Conservation (phyloP, 306 rosid genomes). For the Acacia acuminata region DNA sequence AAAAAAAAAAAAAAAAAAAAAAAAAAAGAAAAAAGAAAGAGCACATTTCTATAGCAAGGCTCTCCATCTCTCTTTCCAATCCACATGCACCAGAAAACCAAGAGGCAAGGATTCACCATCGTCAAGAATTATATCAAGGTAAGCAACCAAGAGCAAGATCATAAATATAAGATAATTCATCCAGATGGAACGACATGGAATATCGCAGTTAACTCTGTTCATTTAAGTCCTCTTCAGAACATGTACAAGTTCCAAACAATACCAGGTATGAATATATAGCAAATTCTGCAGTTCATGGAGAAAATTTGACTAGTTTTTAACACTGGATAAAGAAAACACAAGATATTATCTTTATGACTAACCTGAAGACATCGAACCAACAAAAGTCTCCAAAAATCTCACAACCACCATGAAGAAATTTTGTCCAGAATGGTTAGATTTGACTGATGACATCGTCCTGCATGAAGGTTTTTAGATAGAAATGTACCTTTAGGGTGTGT, state of each 20-base stretch:
- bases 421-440: constrained; percentile 65
- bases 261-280: not conserved
- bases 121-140: not conserved
- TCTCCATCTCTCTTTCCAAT: not conserved
- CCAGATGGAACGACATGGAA: not conserved
- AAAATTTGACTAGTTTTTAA: not conserved
- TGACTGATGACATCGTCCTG: constrained; percentile 91
- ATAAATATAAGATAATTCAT: not conserved
- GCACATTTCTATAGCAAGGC: not conserved
- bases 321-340: constrained; percentile 21
- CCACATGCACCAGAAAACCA: not conserved
- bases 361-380: constrained; percentile 99
- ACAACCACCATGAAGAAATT: constrained; percentile 81
- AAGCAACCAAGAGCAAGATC: not conserved
- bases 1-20: too few relatives aligned
- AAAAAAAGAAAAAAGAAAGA: not conserved
- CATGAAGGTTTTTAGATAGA: constrained; percentile 33
- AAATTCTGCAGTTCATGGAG: not conserved
- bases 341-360: constrained; percentile 21
- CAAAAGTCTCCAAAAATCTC: constrained; percentile 96
- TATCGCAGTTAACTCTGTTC: not conserved
- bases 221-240: not conserved
- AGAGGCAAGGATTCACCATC: not conserved
- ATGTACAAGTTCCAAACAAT: not conserved
- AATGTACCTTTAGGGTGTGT: constrained; percentile 18